Evolutionary conservation across 768 basidiomycete species (phyloP).

Genomic region (Rubroboletus pulcherrimus): DNA sequence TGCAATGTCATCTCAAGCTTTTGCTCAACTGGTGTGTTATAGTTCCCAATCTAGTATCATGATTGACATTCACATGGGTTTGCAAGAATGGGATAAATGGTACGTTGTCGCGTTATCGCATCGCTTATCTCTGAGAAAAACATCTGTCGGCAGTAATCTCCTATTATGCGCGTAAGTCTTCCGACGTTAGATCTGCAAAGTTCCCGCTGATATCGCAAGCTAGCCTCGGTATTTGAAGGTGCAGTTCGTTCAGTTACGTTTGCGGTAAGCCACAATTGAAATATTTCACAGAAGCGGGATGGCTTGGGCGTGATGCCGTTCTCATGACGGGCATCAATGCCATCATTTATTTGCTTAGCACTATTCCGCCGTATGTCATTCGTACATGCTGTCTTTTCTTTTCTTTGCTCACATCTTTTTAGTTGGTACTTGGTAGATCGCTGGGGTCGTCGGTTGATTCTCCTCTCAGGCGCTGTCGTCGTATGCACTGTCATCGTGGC

Average conservation of each 20-base stretch:
- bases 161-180: constrained; percentile 81
- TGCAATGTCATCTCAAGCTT: constrained; percentile 94
- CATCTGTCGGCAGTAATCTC: constrained; percentile 66
- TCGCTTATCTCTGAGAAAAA: constrained; percentile 6
- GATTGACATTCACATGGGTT: constrained; percentile 1
- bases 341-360: constrained; percentile 73
- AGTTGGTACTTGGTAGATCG: constrained; percentile 95
- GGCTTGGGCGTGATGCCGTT: constrained; percentile 90
- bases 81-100: constrained; percentile 91
- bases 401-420: constrained; percentile 8
- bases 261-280: constrained; percentile 1
- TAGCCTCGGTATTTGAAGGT: constrained; percentile 92
- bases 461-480: constrained; percentile 80
- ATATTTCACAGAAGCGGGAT: constrained; percentile 72
- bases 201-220: constrained; percentile 9
- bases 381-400: not conserved
- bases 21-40: constrained; percentile 81
- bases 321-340: constrained; percentile 96
- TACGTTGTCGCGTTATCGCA: constrained; percentile 30
- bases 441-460: constrained; percentile 83
- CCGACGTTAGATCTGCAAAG: not conserved
- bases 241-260: constrained; percentile 8
- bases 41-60: not conserved
- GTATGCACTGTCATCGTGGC: constrained; percentile 39
- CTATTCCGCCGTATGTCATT: constrained; percentile 74